Evolutionary conservation across 1,284 basidiomycete species (phyloP), one percentile per base, ranked within the genome.

Genomic region (Microbotryum scabiosae): DNA sequence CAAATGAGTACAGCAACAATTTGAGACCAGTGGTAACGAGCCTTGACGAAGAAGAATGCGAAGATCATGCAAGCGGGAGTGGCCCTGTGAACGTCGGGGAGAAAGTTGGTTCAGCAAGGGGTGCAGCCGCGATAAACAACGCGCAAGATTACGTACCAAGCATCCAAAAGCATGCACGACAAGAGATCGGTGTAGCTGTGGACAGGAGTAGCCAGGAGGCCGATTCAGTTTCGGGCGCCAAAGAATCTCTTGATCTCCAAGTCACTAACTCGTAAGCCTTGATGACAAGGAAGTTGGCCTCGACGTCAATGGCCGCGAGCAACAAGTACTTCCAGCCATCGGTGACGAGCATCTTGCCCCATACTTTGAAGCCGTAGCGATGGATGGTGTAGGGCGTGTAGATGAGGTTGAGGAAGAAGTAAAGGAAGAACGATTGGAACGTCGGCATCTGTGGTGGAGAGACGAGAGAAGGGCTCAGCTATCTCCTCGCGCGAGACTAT

Each of bases 371-470:
- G 20, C 88, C 87, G 70, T 90, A 88, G 74, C 81, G 77, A 72
- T 88, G 90, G 52, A 90, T 86, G 30, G 88, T 91, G 77, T 88
- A 89, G 1, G 88, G 88, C 20, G 88, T 90, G 72, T 90, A 90
- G 57, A 84, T 76, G 25, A 79, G 57, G 74, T 85, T 87, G 26
- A 90, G 71, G 3, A 85, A 81, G 71, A 88, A 85, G 76, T 91
- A 88, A 86, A 88, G 73, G 76, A 89, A 89, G 73, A 85, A 84
- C 12, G 83, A 86, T 73, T 90, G 88, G 0, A 87, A 88, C 7
- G 86, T 87, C 18, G 88, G 83, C 54, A 90, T 73, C 7, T 50
- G 51, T 41, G 6, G 51, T 30, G 32, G 41, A 41, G 36, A 12
- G 36, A 41, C 21, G 84, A 81, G 32, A 90, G 78, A 74, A 89